A percentile compares a stretch with the other conserved stretches of the same genome.
These are phyloP conservation scores for Protoeuglena noctilucae DNA, from an alignment of 139 green algal genomes.

Conservation along the genomic window DNA sequence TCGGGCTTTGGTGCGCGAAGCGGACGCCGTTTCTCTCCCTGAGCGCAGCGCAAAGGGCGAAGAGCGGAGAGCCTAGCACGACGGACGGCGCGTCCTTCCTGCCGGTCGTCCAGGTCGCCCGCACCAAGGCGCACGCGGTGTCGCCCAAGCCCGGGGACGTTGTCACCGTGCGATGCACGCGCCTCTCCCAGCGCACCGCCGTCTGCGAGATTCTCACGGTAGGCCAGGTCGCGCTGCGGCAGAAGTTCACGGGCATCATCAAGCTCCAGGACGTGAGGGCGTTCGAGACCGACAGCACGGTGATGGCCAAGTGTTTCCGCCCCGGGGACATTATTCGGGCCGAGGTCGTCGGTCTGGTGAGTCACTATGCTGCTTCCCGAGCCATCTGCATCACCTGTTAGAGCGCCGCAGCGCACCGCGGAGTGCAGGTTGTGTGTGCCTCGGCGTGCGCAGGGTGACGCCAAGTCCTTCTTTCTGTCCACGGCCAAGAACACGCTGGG, in stretches of 20 bases:
- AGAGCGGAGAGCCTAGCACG: not conserved
- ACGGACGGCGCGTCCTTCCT: not conserved
- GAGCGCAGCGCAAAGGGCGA: not conserved
- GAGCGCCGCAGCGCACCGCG: not conserved
- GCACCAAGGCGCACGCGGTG: not conserved
- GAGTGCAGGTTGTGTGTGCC: constrained; percentile 4
- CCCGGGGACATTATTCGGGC: constrained; percentile 72
- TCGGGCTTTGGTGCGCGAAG: not conserved
- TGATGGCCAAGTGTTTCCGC: constrained; percentile 65
- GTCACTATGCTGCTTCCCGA: not conserved
- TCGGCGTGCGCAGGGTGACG: constrained; percentile 67
- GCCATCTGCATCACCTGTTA: too few relatives aligned
- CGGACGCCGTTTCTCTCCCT: not conserved
- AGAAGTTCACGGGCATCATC: constrained; percentile 50
- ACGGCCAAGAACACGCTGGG: constrained; percentile 81
- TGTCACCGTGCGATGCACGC: not conserved
- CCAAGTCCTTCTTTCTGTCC: constrained; percentile 65
- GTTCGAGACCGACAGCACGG: constrained; percentile 76
- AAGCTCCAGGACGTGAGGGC: constrained; percentile 52
- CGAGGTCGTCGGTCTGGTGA: constrained; percentile 14
- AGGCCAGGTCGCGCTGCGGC: constrained; percentile 26
- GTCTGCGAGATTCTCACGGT: constrained; percentile 46
- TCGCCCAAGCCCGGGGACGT: not conserved
- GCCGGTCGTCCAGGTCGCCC: not conserved
- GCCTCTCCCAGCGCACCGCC: not conserved